Evolutionary conservation across 2,329 filamentous ascomycete species (phyloP), one percentile per base, ranked within the genome.

Genomic region (Hymenoscyphus albidus): DNA sequence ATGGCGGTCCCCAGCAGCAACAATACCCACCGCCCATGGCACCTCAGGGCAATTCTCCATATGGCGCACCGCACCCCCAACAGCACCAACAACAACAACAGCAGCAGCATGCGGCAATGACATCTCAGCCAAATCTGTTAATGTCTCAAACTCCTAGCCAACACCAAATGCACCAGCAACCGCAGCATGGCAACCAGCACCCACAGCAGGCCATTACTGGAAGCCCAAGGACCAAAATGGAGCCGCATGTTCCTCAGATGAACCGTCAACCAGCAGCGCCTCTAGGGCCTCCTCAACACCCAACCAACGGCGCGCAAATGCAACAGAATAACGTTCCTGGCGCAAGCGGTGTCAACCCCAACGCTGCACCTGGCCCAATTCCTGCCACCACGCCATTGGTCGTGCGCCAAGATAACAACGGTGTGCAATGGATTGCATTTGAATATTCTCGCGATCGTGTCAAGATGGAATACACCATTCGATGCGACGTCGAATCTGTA

Each of bases 381-480:
- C 95, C 95, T 13, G 95, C 95, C 0, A 99, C 95, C 2, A 98
- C 95, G 0, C 95, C 95, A 0, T 82, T 97, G 9, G 93, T 98
- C 9, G 94, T 98, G 31, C 84, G 93, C 70, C 94, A 98, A 78
- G 95, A 98, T 73, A 90, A 92, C 74, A 98, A 97, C 70, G 95
- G 95, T 9, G 94, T 98, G 6, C 95, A 98, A 77, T 98, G 95
- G 95, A 98, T 98, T 74, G 93, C 93, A 0, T 99, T 98, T 68
- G 95, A 99, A 77, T 99, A 99, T 77, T 98, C 94, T 12, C 88
- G 94, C 66, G 94, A 99, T 75, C 85, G 94, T 57, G 93, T 98
- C 70, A 99, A 99, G 86, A 97, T 98, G 93, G 93, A 98, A 78
- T 99, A 99, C 79, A 97, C 93, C 0, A 99, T 99, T 73, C 89